Conservation (phyloP, 305 asterid species). For the Solanum hybrid region DNA sequence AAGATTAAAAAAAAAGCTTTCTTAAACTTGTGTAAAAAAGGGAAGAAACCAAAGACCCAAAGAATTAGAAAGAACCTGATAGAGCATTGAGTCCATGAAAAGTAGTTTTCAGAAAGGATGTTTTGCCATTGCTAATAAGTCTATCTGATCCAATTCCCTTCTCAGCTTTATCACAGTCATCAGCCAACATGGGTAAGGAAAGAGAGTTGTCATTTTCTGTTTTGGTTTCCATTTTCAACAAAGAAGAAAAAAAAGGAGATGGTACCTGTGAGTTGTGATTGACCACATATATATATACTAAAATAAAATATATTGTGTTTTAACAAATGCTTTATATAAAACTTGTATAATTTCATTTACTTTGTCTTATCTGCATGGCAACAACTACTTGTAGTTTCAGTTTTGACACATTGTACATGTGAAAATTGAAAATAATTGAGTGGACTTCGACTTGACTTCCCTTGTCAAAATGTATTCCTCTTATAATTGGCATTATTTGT, state of each 20-base stretch:
- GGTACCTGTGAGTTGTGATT: not conserved
- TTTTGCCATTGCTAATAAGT: not conserved
- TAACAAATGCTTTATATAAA: not conserved
- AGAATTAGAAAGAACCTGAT: slow-evolving; percentile 14
- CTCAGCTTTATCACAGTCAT: not conserved
- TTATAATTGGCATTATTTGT: not conserved
- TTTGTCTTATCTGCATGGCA: not conserved
- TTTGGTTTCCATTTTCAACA: not conserved
- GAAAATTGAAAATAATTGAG: not conserved
- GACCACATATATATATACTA: not conserved
- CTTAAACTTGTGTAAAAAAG: not conserved
- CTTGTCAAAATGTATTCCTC: not conserved
- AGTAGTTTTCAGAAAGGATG: slow-evolving; percentile 23
- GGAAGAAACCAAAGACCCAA: not conserved
- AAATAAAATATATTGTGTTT: not conserved
- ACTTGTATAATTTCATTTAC: not conserved
- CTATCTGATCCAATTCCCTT: not conserved
- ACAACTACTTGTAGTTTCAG: not conserved
- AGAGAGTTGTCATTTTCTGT: not conserved
- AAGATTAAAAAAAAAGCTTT: not conserved
- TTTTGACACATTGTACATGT: not conserved
- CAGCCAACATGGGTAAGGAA: not conserved
- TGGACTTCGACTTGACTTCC: not conserved
- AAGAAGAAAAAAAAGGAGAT: not conserved
- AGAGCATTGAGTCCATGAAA: slow-evolving; percentile 36